Evolutionary conservation across 2,329 filamentous ascomycete genomes (phyloP), one percentile per base, ranked within the genome.

Genomic region (Fusarium sp.): DNA sequence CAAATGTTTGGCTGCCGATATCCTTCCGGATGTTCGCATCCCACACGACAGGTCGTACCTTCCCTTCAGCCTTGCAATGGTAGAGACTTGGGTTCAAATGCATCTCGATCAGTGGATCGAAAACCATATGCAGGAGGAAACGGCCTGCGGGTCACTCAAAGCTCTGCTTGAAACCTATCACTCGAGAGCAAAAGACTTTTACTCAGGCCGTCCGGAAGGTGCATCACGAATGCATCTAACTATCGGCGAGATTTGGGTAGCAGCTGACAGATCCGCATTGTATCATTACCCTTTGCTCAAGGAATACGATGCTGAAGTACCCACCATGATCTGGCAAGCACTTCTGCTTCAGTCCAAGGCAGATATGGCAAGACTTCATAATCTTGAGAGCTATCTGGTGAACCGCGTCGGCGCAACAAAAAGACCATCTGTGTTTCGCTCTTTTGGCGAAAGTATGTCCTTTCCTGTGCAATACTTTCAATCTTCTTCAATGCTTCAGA

Each of bases 181-280:
- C 47, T 8, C 8, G 0, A 6, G 24, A 2, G 82, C 81, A 0
- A 44, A 47, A 0, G 0, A 1, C 1, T 38, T 50, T 1, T 89
- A 89, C 43, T 2, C 44, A 0, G 63, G 43, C 0, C 81, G 83
- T 4, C 84, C 88, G 0, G 83, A 86, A 63, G 77, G 77, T 0
- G 71, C 79, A 1, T 91, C 89, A 0, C 65, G 83, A 7, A 89
- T 90, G 85, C 60, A 89, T 5, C 80, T 91, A 1, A 87, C 84
- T 0, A 70, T 87, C 1, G 69, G 89, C 5, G 87, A 90, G 57
- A 74, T 91, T 0, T 91, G 89, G 89, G 74, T 87, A 10, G 86
- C 85, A 0, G 82, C 84, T 12, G 89, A 91, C 64, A 84, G 79
- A 53, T 79, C 80, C 3, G 83, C 84, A 1, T 77, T 81, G 3